Evolutionary conservation across 2,329 filamentous ascomycete genomes (phyloP), one percentile per base, ranked within the genome.

Genomic region (Verticillium tricorpus): DNA sequence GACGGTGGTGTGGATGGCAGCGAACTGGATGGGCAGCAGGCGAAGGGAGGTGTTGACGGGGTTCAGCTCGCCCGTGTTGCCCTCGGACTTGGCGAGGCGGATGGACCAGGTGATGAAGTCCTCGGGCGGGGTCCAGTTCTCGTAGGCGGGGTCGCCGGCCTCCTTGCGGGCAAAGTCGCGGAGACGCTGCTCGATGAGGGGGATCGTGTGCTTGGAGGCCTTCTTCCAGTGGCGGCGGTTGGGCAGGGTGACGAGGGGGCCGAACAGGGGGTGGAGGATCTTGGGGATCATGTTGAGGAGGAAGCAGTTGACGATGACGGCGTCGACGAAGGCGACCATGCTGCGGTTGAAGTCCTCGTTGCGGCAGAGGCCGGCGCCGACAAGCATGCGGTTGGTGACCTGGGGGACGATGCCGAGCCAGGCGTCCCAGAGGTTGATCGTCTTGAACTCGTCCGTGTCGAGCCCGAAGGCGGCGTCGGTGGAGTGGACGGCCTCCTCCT

Each of bases 91-190:
- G 17, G 84, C 84, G 28, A 80, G 76, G 17, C 80, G 77, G 61
- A 87, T 83, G 56, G 77, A 75, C 85, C 85, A 88, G 5, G 80
- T 85, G 32, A 87, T 72, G 66, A 82, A 85, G 71, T 86, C 84
- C 57, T 86, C 82, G 0, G 83, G 81, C 7, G 80, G 76, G 3
- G 71, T 66, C 73, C 76, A 80, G 32, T 71, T 64, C 28, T 78
- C 74, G 60, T 75, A 77, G 2, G 71, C 74, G 1, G 77, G 70
- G 32, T 82, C 77, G 0, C 72, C 73, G 7, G 67, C 67, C 2
- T 74, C 74, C 59, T 79, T 78, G 59, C 73, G 76, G 31, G 69
- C 67, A 68, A 85, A 78, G 58, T 81, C 75, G 12, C 74, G 67
- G 9, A 86, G 72, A 1, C 85, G 80, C 66, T 81, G 69, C 34